Conservation (phyloP, 495 filamentous ascomycete genomes). For the Usnea hakonensis region DNA sequence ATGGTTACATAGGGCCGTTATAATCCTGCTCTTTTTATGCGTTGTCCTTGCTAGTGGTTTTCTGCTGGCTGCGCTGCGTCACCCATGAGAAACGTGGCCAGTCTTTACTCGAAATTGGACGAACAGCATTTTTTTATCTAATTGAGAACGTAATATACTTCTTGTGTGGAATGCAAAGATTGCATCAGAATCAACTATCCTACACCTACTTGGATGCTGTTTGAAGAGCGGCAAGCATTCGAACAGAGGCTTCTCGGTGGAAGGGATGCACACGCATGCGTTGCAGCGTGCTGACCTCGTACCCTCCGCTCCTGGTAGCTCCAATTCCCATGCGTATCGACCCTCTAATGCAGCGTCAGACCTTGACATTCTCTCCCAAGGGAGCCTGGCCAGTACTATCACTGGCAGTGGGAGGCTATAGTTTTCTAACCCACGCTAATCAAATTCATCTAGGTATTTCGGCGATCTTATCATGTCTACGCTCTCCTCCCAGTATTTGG, state of each 20-base stretch:
- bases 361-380: background rate
- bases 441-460: background rate
- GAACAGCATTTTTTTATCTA: background rate
- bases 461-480: background rate
- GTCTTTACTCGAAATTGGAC: background rate
- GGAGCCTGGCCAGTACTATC: background rate
- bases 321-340: background rate
- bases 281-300: background rate
- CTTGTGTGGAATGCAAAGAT: background rate
- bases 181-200: background rate
- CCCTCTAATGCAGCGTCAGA: background rate
- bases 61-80: conserved; percentile 11
- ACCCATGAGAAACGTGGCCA: background rate
- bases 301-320: background rate
- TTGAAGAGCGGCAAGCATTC: background rate
- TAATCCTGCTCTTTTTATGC: conserved; percentile 36
- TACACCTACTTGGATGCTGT: background rate
- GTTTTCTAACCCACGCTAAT: background rate
- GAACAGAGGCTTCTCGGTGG: background rate
- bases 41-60: conserved; percentile 32
- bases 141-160: background rate
- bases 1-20: conserved; percentile 35
- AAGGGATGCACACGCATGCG: background rate
- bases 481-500: background rate
- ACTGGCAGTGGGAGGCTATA: background rate